A percentile compares a stretch with the other conserved stretches of the same genome.
Conservation (phyloP, 2,329 filamentous ascomycete genomes). For the Trichoderma harzianum region DNA sequence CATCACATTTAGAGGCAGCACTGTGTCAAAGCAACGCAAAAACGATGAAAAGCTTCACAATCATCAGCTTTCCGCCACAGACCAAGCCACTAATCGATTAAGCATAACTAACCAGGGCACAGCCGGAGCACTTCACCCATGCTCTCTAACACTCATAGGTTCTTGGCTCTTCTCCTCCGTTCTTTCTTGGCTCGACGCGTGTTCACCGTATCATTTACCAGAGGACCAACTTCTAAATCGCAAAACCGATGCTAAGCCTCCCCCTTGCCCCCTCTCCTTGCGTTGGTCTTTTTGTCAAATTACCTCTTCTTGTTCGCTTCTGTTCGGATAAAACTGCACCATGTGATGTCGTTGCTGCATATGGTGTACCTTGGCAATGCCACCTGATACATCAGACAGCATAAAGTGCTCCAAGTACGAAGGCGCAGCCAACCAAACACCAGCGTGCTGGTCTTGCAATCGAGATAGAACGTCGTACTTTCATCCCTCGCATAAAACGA, state of each 20-base stretch:
- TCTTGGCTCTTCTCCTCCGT: neutral
- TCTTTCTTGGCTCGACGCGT: constrained; percentile 4
- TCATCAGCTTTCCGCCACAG: neutral
- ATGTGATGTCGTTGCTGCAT: constrained; percentile 12
- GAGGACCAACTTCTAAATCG: neutral
- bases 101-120: constrained; percentile 6
- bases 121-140: neutral
- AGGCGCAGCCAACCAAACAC: neutral
- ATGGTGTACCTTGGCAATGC: constrained; percentile 1
- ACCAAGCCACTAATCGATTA: constrained; percentile 9
- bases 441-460: neutral
- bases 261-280: neutral
- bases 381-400: neutral
- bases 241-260: neutral
- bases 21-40: neutral
- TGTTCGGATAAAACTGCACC: neutral
- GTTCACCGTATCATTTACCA: neutral
- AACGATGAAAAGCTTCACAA: neutral
- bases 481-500: neutral
- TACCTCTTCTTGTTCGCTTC: neutral
- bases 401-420: neutral
- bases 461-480: neutral
- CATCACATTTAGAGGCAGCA: neutral
- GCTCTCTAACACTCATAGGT: neutral
- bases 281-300: neutral